Conservation (phyloP, 805 yeast genomes). For the Saccharomycopsis vini region DNA sequence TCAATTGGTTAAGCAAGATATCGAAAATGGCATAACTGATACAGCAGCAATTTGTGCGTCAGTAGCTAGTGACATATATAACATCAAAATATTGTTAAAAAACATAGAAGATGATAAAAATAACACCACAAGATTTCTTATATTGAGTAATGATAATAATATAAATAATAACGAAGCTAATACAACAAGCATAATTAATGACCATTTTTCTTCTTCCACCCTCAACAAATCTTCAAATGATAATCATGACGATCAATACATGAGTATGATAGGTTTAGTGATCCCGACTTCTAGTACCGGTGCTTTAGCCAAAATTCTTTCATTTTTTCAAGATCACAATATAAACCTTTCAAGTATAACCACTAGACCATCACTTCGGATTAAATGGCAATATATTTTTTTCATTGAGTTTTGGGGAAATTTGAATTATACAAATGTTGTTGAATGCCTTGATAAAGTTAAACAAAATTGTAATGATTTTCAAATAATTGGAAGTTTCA, state of each 20-base stretch:
- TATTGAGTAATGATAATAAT: constrained; percentile 36
- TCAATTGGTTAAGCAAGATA: constrained; percentile 38
- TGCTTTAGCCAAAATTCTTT: constrained; percentile 57
- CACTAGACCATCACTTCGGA: constrained; percentile 62
- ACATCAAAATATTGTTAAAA: constrained; percentile 42
- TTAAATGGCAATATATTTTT: constrained; percentile 76
- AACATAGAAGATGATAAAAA: constrained; percentile 64
- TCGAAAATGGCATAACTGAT: constrained; percentile 27
- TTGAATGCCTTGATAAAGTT: constrained; percentile 35
- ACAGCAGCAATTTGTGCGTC: constrained; percentile 67
- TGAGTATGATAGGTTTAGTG: constrained; percentile 58
- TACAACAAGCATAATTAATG: constrained; percentile 4
- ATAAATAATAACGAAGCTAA: not conserved
- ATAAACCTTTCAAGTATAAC: constrained; percentile 64
- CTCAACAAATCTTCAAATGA: too few species aligned
- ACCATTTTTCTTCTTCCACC: too few species aligned
- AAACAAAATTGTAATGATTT: constrained; percentile 37
- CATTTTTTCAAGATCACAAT: constrained; percentile 42
- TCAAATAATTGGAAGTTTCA: constrained; percentile 34
- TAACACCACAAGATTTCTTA: constrained; percentile 81
- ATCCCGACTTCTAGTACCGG: constrained; percentile 64
- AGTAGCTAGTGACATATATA: constrained; percentile 54
- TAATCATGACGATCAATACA: constrained; percentile 3
- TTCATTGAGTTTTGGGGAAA: constrained; percentile 61
- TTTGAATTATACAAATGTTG: constrained; percentile 24